phyloP scores from a whole-genome alignment of 768 basidiomycete genomes.

The Russula vinacea region DNA sequence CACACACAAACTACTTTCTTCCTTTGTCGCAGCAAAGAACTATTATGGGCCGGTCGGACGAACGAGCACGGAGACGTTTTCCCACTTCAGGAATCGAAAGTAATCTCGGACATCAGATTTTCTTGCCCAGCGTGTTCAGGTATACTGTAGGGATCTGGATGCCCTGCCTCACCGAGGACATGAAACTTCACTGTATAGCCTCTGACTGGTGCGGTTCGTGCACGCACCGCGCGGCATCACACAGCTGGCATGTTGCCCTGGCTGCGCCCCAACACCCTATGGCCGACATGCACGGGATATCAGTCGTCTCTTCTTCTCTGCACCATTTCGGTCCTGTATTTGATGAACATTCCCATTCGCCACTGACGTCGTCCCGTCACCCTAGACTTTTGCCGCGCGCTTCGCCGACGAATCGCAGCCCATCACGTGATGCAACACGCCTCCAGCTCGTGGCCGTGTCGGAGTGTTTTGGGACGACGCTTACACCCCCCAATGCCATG shows the following conservation, averaged over 20 bases:
- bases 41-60: neutral
- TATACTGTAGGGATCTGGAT: neutral
- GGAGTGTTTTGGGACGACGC: constrained; percentile 20
- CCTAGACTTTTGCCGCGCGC: neutral
- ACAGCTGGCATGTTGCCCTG: neutral
- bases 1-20: constrained; percentile 7
- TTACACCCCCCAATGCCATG: constrained; percentile 18
- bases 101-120: constrained; percentile 14
- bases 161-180: constrained; percentile 12
- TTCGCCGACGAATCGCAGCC: neutral
- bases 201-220: constrained; percentile 1
- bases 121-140: constrained; percentile 7
- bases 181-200: constrained; percentile 24
- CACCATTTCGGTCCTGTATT: neutral
- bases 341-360: neutral
- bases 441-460: constrained; percentile 20
- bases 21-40: constrained; percentile 2
- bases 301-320: neutral
- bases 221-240: constrained; percentile 4
- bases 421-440: constrained; percentile 28
- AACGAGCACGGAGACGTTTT: neutral
- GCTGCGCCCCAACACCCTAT: neutral
- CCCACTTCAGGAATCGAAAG: constrained; percentile 14
- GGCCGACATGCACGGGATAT: neutral
- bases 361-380: neutral